A percentile compares a stretch with the other conserved stretches of the same genome.
Evolutionary conservation across 768 basidiomycete genomes (phyloP).

Genomic region (Lactarius hengduanensis): DNA sequence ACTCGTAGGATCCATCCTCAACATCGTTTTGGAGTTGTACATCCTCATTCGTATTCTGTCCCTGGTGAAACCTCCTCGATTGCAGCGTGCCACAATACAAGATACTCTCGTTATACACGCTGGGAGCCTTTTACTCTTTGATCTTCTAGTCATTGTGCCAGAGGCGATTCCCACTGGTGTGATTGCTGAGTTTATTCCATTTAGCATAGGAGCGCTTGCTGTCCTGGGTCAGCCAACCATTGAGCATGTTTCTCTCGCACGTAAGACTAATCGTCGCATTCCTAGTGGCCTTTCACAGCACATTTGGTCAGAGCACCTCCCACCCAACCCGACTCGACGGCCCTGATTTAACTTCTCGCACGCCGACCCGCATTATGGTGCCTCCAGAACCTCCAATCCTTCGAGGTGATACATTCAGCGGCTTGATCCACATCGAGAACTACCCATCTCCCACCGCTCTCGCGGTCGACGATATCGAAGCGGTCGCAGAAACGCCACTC

Average conservation of each 20-base stretch:
- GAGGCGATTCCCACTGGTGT: slow-evolving; percentile 37
- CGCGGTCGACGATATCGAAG: slow-evolving; percentile 10
- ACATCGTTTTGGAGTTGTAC: slow-evolving; percentile 42
- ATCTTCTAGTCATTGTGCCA: slow-evolving; percentile 43
- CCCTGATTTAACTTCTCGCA: background rate
- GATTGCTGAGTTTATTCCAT: slow-evolving; percentile 43
- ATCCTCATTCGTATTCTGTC: slow-evolving; percentile 37
- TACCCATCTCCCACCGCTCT: background rate
- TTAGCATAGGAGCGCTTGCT: slow-evolving; percentile 41
- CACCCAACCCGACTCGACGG: background rate
- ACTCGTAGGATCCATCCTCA: slow-evolving; percentile 38
- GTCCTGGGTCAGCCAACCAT: slow-evolving; percentile 42
- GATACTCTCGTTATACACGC: slow-evolving; percentile 38
- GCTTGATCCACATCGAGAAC: slow-evolving; percentile 1
- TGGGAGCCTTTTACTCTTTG: slow-evolving; percentile 44
- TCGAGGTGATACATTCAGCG: background rate
- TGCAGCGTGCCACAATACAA: slow-evolving; percentile 27
- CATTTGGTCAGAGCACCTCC: background rate
- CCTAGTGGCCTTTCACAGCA: slow-evolving; percentile 30
- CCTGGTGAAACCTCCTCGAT: slow-evolving; percentile 33
- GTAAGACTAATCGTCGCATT: slow-evolving; percentile 9
- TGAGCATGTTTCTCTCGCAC: slow-evolving; percentile 9
- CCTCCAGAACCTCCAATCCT: background rate
- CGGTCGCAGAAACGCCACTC: background rate
- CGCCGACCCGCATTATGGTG: background rate